Percentiles rank a stretch among this genome's conserved stretches.
These are phyloP conservation scores for Sanguinoderma infundibulare DNA, from an alignment of 1,284 basidiomycete species.

Conservation along the genomic window DNA sequence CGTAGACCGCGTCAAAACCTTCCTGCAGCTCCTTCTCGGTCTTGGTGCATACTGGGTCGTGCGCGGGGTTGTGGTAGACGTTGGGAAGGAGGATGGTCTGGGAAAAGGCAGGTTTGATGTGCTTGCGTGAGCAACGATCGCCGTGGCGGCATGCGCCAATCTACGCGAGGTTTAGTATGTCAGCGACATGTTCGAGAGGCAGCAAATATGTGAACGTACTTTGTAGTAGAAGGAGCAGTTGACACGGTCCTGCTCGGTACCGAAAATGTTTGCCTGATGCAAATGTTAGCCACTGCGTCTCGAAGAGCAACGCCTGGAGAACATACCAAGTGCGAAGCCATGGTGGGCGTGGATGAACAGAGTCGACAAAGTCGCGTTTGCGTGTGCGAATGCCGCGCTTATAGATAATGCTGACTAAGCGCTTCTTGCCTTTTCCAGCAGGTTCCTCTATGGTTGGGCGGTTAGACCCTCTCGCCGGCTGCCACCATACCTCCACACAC, in stretches of 20 bases:
- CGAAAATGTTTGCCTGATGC: constrained; percentile 80
- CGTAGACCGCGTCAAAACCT: constrained; percentile 97
- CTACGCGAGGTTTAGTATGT: constrained; percentile 41
- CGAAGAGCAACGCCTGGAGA: background rate
- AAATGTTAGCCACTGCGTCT: background rate
- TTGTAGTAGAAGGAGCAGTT: constrained; percentile 97
- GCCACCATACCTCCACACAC: no score
- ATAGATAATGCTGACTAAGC: constrained; percentile 29
- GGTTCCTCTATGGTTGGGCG: no score
- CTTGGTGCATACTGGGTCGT: constrained; percentile 88
- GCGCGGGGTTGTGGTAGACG: constrained; percentile 97
- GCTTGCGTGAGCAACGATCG: constrained; percentile 96
- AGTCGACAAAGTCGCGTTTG: background rate
- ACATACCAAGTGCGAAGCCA: constrained; percentile 69
- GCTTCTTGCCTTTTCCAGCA: constrained; percentile 16
- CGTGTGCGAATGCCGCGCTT: constrained; percentile 1
- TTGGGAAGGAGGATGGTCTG: constrained; percentile 98
- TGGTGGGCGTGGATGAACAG: constrained; percentile 30
- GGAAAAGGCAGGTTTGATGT: constrained; percentile 96
- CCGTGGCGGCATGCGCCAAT: constrained; percentile 96
- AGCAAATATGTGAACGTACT: constrained; percentile 44
- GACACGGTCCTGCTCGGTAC: constrained; percentile 91
- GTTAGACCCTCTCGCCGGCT: no score
- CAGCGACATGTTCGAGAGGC: constrained; percentile 3
- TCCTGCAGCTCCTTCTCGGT: constrained; percentile 89